These are phyloP conservation scores for Excoecaria cochinchinensis DNA, from an alignment of 345 rosid species.

Conservation along the genomic window DNA sequence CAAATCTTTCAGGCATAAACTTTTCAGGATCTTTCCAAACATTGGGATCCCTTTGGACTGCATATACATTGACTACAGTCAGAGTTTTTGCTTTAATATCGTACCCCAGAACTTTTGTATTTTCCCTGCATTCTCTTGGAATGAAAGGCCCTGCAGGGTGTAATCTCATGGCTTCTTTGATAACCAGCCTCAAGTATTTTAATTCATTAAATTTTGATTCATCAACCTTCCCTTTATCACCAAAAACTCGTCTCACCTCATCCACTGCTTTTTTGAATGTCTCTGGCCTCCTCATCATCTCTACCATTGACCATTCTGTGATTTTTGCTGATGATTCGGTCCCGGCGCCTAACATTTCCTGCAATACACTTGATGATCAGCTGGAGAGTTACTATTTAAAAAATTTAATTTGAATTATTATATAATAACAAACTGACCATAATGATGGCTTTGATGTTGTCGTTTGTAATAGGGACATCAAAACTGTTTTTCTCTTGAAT, in stretches of 20 bases:
- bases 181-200: neutral
- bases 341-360: neutral
- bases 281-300: neutral
- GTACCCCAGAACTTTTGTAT: neutral
- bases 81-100: neutral
- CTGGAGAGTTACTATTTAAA: neutral
- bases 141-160: neutral
- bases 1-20: neutral
- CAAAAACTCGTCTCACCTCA: neutral
- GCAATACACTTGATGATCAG: neutral
- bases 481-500: neutral
- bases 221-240: neutral
- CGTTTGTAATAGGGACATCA: neutral
- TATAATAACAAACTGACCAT: neutral
- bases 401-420: neutral
- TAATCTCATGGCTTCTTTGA: neutral
- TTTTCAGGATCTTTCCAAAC: neutral
- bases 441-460: conserved; percentile 1
- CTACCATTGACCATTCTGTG: neutral
- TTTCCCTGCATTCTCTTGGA: neutral
- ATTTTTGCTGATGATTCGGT: neutral
- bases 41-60: neutral
- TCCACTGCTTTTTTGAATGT: neutral
- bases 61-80: neutral
- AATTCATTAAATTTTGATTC: neutral